Evolutionary conservation across 768 basidiomycete species (phyloP).

Genomic region (Amanita subjunquillea): DNA sequence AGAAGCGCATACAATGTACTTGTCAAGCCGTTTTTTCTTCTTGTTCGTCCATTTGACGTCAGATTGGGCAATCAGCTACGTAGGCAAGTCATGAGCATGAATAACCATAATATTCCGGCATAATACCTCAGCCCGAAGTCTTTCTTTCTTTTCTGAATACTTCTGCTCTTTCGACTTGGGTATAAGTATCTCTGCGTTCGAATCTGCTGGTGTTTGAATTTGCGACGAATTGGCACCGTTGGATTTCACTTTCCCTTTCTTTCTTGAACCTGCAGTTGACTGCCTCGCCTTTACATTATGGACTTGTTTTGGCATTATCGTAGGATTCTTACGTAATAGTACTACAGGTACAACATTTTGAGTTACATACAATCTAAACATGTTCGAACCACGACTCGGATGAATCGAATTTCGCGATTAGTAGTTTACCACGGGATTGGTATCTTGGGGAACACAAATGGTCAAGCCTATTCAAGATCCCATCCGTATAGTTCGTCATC

Average conservation of each 20-base stretch:
- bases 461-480: conserved; percentile 6
- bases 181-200: conserved; percentile 49
- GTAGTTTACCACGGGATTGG: too few relatives aligned
- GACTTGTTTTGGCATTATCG: conserved; percentile 13
- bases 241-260: conserved; percentile 42
- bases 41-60: conserved; percentile 71
- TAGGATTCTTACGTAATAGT: background rate
- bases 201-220: conserved; percentile 24
- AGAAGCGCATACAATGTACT: conserved; percentile 60
- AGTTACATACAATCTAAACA: too few relatives aligned
- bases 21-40: conserved; percentile 84
- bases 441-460: too few relatives aligned
- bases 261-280: conserved; percentile 47
- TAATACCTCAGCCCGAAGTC: conserved; percentile 48
- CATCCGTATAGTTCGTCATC: conserved; percentile 19
- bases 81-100: background rate
- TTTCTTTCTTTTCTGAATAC: conserved; percentile 48
- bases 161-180: conserved; percentile 53
- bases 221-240: conserved; percentile 6
- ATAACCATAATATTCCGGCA: conserved; percentile 7
- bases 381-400: too few relatives aligned
- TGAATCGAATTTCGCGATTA: too few relatives aligned
- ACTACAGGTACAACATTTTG: conserved; percentile 10
- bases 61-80: conserved; percentile 38
- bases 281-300: conserved; percentile 64